These are phyloP conservation scores for Clonostachys chloroleuca DNA, from an alignment of 2,329 filamentous ascomycete species.

Conservation along the genomic window DNA sequence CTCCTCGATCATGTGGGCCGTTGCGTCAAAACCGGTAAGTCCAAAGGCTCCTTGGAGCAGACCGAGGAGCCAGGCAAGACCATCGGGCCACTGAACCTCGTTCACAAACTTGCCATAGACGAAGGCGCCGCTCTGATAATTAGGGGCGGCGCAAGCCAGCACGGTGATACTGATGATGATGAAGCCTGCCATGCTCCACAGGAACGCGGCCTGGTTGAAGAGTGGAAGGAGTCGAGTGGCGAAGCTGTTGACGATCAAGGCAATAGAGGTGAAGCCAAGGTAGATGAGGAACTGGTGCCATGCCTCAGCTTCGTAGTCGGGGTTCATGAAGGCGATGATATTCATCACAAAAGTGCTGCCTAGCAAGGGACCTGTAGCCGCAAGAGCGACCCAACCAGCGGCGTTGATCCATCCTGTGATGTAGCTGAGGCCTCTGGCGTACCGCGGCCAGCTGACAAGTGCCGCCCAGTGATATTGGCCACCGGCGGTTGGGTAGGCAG, in stretches of 20 bases:
- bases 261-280: conserved; percentile 55
- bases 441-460: conserved; percentile 27
- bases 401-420: conserved; percentile 38
- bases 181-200: conserved; percentile 34
- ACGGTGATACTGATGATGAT: conserved; percentile 37
- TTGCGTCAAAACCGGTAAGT: conserved; percentile 36
- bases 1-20: conserved; percentile 39
- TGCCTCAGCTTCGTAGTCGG: conserved; percentile 48
- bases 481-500: conserved; percentile 39
- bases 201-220: conserved; percentile 53
- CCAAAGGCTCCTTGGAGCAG: conserved; percentile 31
- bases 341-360: conserved; percentile 15
- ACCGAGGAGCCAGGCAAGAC: conserved; percentile 40
- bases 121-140: conserved; percentile 26
- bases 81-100: conserved; percentile 37
- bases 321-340: conserved; percentile 45
- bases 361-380: conserved; percentile 37
- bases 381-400: conserved; percentile 37
- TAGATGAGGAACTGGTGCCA: conserved; percentile 77
- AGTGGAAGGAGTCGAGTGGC: conserved; percentile 50
- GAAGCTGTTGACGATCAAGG: conserved; percentile 63
- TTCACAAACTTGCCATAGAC: conserved; percentile 40
- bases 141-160: conserved; percentile 21
- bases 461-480: conserved; percentile 41
- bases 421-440: conserved; percentile 33